These are phyloP conservation scores for Fragaria vesca DNA, from an alignment of 306 rosid genomes.

Conservation along the genomic window DNA sequence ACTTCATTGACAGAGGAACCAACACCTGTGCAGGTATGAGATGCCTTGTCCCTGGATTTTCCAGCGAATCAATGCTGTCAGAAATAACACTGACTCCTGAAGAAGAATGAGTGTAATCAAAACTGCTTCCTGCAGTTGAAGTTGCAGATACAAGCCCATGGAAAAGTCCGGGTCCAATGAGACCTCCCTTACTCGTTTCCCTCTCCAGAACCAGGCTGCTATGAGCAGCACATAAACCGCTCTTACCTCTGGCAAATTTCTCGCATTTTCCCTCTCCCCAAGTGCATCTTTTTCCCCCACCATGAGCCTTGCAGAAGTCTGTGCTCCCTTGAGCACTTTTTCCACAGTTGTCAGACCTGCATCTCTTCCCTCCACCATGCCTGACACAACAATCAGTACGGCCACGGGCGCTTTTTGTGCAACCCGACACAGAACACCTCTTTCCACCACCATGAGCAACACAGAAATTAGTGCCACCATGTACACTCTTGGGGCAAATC, in stretches of 20 bases:
- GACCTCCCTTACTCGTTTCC: constrained; percentile 54
- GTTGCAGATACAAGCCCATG: constrained; percentile 71
- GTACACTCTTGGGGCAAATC: constrained; percentile 96
- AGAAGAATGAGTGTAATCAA: constrained; percentile 61
- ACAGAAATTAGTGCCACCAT: constrained; percentile 93
- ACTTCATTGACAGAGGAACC: constrained; percentile 65
- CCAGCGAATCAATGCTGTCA: constrained; percentile 58
- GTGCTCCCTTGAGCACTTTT: constrained; percentile 99
- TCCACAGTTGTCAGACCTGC: constrained; percentile 71
- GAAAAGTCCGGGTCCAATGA: constrained; percentile 83
- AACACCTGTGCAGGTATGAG: constrained; percentile 79
- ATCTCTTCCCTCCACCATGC: constrained; percentile 97
- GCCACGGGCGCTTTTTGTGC: constrained; percentile 97
- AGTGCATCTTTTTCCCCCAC: constrained; percentile 90
- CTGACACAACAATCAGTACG: constrained; percentile 94
- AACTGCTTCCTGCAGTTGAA: constrained; percentile 58
- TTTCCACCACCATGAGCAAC: constrained; percentile 99
- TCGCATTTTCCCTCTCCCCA: constrained; percentile 95
- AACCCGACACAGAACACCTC: constrained; percentile 83
- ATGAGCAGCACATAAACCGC: constrained; percentile 97
- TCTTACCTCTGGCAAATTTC: constrained; percentile 92
- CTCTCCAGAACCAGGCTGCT: constrained; percentile 65
- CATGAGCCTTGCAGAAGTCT: constrained; percentile 98
- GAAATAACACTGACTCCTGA: constrained; percentile 64
- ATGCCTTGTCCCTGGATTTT: constrained; percentile 44